Conservation (phyloP, 2,329 filamentous ascomycete genomes). For the Sphaerulina musiva region DNA sequence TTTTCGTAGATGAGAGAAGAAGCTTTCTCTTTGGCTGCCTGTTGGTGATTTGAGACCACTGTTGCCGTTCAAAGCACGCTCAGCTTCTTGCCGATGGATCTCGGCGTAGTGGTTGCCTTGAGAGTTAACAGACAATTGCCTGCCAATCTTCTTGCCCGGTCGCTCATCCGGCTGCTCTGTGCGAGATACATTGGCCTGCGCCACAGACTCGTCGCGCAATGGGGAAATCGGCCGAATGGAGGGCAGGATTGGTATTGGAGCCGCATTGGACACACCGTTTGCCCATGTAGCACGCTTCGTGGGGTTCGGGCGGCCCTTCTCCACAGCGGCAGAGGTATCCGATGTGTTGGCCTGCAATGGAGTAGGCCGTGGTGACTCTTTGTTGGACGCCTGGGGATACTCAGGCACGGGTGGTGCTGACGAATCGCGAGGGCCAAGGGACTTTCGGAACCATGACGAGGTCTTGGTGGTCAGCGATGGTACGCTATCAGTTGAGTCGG, state of each 20-base stretch:
- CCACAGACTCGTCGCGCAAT: conserved; percentile 87
- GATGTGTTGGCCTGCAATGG: conserved; percentile 41
- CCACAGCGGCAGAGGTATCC: conserved; percentile 37
- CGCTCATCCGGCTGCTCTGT: conserved; percentile 49
- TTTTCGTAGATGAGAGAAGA: conserved; percentile 95
- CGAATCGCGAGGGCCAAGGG: conserved; percentile 74
- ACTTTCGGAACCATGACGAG: conserved; percentile 90
- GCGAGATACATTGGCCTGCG: conserved; percentile 68
- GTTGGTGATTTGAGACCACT: conserved; percentile 68
- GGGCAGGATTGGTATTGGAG: conserved; percentile 91
- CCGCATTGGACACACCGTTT: conserved; percentile 64
- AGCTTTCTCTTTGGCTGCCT: conserved; percentile 81
- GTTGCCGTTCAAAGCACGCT: conserved; percentile 79
- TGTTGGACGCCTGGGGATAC: conserved; percentile 36
- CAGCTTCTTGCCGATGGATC: conserved; percentile 81
- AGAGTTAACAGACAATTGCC: conserved; percentile 87
- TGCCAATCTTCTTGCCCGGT: conserved; percentile 80
- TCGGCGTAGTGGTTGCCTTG: conserved; percentile 90
- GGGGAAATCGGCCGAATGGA: conserved; percentile 93
- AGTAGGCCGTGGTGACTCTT: conserved; percentile 38
- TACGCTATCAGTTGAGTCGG: conserved; percentile 55
- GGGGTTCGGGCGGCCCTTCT: conserved; percentile 52
- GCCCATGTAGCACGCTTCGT: conserved; percentile 91
- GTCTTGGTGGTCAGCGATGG: conserved; percentile 68
- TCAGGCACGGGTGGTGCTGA: conserved; percentile 55